Base-by-base conservation (phyloP, 148 eudicot genomes). In the Amaranthus cruentus region DNA sequence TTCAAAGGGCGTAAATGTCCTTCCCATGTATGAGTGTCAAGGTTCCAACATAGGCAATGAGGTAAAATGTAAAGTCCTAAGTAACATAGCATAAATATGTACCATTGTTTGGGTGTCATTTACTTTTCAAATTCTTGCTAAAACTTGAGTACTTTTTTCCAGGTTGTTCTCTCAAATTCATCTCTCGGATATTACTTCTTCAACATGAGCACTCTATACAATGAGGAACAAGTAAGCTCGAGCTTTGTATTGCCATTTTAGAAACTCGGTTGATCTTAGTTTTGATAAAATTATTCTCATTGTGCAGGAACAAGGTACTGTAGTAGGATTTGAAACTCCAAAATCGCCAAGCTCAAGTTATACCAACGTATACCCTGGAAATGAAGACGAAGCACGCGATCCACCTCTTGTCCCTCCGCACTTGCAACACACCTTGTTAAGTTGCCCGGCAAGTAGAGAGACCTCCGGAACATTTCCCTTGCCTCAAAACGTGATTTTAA, bases 281-380 rank as follows among this genome's bases (percentile, higher is more conserved):
- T 9, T 47, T 75, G 44, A 69, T 53, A 48, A 51, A 18, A 6
- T 47, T 50, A 7, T 59, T 4, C 12, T 75, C 69, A 8, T 64
- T 66, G 42, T 49, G 69, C 80, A 93, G 94, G 91, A 84, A 21
- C 83, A 75, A 80, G 79, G 76, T 44, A 87, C 89, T 57, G 98
- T 91, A n/a, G 89, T 59, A 52, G 98, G 98, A 72, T 94, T 91
- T 81, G 97, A 94, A 78, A 83, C 87, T 62, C 92, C 97, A 4
- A 87, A 73, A 21, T 94, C 97, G 47, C 97, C 98, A 0, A 89
- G 87, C 60, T 83, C 92, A 51, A 89, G 97, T 77, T 94, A 91
- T 85, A 89, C 78, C 76, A 89, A 83, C 47, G 82, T 63, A 55
- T 83, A 80, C 84, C 90, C 86, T 1, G 88, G 90, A 47, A 81